Conservation (phyloP, 352 stramenopile species). For the Pythium aphanidermatum region DNA sequence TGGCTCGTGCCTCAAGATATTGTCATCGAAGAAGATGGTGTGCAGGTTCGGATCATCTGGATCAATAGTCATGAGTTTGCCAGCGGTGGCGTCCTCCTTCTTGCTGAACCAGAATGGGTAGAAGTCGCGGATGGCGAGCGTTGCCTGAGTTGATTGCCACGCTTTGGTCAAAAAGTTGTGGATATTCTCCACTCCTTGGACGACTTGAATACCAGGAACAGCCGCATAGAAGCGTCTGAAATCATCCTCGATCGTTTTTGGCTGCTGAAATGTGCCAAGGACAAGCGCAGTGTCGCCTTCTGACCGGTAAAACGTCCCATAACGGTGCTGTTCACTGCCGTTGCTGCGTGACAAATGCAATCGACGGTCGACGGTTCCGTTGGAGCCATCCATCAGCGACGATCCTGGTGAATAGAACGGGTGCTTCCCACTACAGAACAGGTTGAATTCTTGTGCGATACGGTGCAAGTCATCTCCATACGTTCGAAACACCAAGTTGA, state of each 20-base stretch:
- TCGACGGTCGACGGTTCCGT: slow-evolving; percentile 40
- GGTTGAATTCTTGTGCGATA: slow-evolving; percentile 73
- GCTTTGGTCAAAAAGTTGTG: slow-evolving; percentile 39
- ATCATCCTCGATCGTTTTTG: slow-evolving; percentile 14
- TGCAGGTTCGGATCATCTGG: slow-evolving; percentile 24
- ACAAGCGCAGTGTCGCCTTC: slow-evolving; percentile 44
- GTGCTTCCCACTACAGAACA: slow-evolving; percentile 61
- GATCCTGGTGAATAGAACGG: slow-evolving; percentile 40
- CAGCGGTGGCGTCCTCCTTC: slow-evolving; percentile 34
- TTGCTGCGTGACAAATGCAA: slow-evolving; percentile 20
- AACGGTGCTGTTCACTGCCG: slow-evolving; percentile 24
- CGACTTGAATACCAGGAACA: slow-evolving; percentile 18
- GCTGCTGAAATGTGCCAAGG: slow-evolving; percentile 73
- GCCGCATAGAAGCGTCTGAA: slow-evolving; percentile 32
- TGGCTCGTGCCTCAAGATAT: slow-evolving; percentile 55
- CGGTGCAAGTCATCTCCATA: slow-evolving; percentile 62
- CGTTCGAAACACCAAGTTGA: slow-evolving; percentile 77
- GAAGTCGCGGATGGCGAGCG: slow-evolving; percentile 68
- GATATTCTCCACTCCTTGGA: slow-evolving; percentile 38
- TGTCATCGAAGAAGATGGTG: slow-evolving; percentile 79
- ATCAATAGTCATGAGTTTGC: slow-evolving; percentile 57
- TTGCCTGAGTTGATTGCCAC: slow-evolving; percentile 46
- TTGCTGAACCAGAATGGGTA: slow-evolving; percentile 71
- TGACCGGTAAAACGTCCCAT: slow-evolving; percentile 62
- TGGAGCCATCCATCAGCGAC: slow-evolving; percentile 48